Evolutionary conservation across 768 basidiomycete species (phyloP).

Genomic region (Paxillus ammoniavirescens): DNA sequence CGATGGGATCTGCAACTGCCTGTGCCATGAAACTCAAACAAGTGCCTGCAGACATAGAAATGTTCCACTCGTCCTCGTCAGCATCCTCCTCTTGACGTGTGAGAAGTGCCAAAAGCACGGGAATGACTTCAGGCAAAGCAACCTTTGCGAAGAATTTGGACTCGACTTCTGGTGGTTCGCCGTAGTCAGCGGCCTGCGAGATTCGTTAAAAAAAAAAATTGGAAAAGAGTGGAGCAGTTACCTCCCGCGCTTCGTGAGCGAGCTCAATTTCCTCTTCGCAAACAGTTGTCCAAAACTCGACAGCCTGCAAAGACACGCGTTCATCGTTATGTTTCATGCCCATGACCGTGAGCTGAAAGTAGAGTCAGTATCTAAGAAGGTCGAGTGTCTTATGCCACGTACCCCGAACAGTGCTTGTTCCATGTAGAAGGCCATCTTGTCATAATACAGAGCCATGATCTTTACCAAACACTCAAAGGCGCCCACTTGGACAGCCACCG

Average conservation of each 20-base stretch:
- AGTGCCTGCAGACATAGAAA: conserved; percentile 94
- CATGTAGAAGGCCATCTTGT: conserved; percentile 99
- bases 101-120: conserved; percentile 85
- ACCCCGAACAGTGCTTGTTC: conserved; percentile 98
- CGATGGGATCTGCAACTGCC: conserved; percentile 88
- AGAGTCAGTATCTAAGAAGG: conserved; percentile 14
- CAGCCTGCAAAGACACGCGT: conserved; percentile 89
- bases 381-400: conserved; percentile 30
- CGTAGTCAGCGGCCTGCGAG: conserved; percentile 80
- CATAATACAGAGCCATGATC: conserved; percentile 98
- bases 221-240: conserved; percentile 30
- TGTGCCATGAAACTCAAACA: conserved; percentile 87
- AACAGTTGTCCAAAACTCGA: conserved; percentile 99
- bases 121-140: conserved; percentile 91
- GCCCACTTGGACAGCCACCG: conserved; percentile 85
- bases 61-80: conserved; percentile 98
- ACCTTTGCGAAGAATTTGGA: conserved; percentile 92
- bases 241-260: conserved; percentile 88
- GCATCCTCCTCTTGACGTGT: conserved; percentile 95
- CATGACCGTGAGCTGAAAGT: conserved; percentile 81
- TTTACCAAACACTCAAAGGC: conserved; percentile 94
- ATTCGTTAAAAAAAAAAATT: conserved; percentile 6
- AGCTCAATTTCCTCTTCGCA: conserved; percentile 97
- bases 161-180: conserved; percentile 81
- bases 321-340: conserved; percentile 96